These are phyloP conservation scores for Plasmopara muralis DNA, from an alignment of 352 stramenopile genomes.

Conservation along the genomic window DNA sequence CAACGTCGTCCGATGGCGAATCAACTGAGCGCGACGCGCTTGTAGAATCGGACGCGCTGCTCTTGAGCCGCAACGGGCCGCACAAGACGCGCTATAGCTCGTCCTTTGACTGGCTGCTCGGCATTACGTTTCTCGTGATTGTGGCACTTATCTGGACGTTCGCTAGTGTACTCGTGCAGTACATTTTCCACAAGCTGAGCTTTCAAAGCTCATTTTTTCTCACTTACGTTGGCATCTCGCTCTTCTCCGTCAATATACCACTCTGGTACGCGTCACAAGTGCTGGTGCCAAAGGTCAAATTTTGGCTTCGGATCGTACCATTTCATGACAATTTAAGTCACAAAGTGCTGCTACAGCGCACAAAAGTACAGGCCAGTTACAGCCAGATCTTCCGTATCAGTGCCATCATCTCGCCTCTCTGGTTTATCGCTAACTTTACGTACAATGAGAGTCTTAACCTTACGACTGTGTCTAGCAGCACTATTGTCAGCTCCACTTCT, in stretches of 20 bases:
- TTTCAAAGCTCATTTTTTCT: conserved; percentile 87
- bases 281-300: conserved; percentile 28
- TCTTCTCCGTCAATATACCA: conserved; percentile 82
- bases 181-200: conserved; percentile 82
- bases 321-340: conserved; percentile 37
- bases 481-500: conserved; percentile 91
- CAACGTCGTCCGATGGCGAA: conserved; percentile 19
- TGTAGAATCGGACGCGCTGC: conserved; percentile 17
- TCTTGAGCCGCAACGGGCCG: conserved; percentile 12
- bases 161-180: conserved; percentile 82
- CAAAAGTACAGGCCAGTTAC: conserved; percentile 31
- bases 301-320: conserved; percentile 32
- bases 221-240: conserved; percentile 81
- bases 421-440: conserved; percentile 92
- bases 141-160: conserved; percentile 82
- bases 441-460: conserved; percentile 90
- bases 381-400: conserved; percentile 41
- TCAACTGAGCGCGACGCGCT: conserved; percentile 19
- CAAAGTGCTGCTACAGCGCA: conserved; percentile 25
- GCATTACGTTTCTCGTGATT: conserved; percentile 62
- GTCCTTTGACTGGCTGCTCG: conserved; percentile 61
- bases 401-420: conserved; percentile 86
- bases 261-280: conserved; percentile 63
- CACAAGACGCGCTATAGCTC: conserved; percentile 17
- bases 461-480: conserved; percentile 92